Evolutionary conservation across 331 rosid species (phyloP).

Genomic region (Malus hybrid): DNA sequence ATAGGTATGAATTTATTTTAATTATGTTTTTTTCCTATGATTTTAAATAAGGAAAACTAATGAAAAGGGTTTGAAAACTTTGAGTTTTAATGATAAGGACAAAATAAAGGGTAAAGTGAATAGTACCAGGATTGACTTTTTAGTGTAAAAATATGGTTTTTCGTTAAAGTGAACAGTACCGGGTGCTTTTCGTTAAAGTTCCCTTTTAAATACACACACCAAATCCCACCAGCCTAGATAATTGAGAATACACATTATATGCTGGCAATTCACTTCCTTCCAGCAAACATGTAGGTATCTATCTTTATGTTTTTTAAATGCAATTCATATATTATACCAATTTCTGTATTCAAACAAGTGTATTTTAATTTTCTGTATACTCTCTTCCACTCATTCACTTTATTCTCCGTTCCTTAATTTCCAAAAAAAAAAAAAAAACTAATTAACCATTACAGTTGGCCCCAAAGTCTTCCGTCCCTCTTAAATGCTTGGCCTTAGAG

Average conservation of each 20-base stretch:
- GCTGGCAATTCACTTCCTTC: background rate
- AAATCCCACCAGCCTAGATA: background rate
- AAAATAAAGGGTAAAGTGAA: too few species aligned
- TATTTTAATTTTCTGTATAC: background rate
- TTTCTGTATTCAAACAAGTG: too few species aligned
- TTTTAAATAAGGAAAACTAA: background rate
- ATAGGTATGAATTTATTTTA: background rate
- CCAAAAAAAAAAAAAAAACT: background rate
- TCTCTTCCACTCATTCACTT: background rate
- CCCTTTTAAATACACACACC: background rate
- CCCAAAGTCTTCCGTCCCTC: background rate
- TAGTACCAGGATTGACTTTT: too few species aligned
- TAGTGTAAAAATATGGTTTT: background rate
- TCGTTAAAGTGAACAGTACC: too few species aligned
- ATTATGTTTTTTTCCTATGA: background rate
- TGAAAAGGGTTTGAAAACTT: too few species aligned
- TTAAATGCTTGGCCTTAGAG: background rate
- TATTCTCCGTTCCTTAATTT: background rate
- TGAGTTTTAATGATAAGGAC: too few species aligned
- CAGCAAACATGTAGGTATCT: background rate
- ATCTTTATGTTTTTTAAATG: background rate
- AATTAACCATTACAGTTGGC: background rate
- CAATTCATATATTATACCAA: background rate
- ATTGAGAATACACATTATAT: background rate
- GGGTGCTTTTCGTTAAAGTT: too few species aligned